Base-by-base conservation (phyloP, 2,329 filamentous ascomycete genomes). In the Falciphora oryzae region DNA sequence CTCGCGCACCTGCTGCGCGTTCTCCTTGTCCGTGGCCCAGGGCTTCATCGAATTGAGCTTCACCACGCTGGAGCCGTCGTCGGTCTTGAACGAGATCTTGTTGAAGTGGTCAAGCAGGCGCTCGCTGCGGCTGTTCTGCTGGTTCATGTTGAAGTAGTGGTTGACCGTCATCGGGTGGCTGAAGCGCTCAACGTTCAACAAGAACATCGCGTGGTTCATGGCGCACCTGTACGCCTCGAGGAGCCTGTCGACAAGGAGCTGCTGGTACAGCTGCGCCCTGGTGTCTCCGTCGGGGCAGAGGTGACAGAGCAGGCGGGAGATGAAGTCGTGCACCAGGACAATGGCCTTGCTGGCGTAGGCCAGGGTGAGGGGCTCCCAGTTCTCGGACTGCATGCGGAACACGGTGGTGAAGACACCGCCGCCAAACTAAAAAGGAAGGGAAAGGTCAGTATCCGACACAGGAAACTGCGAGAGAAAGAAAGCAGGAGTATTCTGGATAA, bases 361-460 rank as follows among this genome's bases (percentile, higher is more conserved):
- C 0, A 78, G 65, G 0, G 81, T 77, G 1, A 89, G 69, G 0
- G 65, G 60, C 0, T 75, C 69, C 86, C 86, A 89, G 22, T 83
- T 85, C 16, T 69, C 66, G 0, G 85, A 80, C 65, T 89, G 85
- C 44, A 80, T 78, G 32, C 79, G 78, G 71, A 89, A 86, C 0
- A 77, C 73, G 0, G 70, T 74, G 0, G 77, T 72, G 0, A 87
- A 70, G 18, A 86, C 66, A 0, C 73, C 67, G 0, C 74, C 72
- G 14, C 74, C 71, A 53, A 80, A 80, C 77, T 76, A 29, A 59
- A 59, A 10, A 32, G n/a, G 25, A 32, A 29, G 31, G 53, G 10
- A 14, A 28, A 27, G 79, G 14, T 38, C 35, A 38, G 35, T 16
- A 18, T 16, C 18, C 14, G 5, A 6, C 4, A 16, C 4, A 18